Evolutionary conservation across 805 yeast species (phyloP), one percentile per base, ranked within the genome.

Genomic region (Starmera caribaea): DNA sequence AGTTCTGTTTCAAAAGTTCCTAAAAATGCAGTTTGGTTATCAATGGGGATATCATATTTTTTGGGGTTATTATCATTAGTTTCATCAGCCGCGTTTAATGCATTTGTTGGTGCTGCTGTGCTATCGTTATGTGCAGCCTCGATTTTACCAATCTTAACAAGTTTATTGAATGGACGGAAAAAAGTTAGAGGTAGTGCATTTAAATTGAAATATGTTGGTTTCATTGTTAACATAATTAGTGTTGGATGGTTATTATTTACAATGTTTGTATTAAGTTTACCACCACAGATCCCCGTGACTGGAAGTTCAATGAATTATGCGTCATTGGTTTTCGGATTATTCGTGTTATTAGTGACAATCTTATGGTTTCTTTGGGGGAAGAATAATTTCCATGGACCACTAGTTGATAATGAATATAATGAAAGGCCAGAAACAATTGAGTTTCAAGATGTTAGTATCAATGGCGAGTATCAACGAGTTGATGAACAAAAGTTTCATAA

Each of bases 71-170:
- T 85, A 32, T 81, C 89, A 3, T 59, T 85, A 34, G 58, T 84
- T 2, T 81, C 90, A 0, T 65, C 77, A 5, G 74, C 88, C 8
- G 88, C 92, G 0, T 81, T 85, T 58, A 81, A 81, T 57, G 88
- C 94, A 4, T 84, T 85, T 57, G 76, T 84, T 63, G 92, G 94
- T 0, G 79, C 89, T 14, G 79, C 90, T 9, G 92, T 86, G 3
- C 70, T 84, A 16, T 73, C 87, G 3, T 62, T 85, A 42, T 79
- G 87, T 37, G 66, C 82, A 27, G 86, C 92, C 3, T 81, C 86
- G 44, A 78, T 87, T 3, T 75, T 85, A 13, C 95, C 95, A 3
- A 78, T 84, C 21, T 47, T 79, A 1, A 66, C 79, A n/a, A 71
- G 77, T 4, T 52, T 83, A 53, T 52, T 81, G 17, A 73, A 79